These are phyloP conservation scores for Inonotus obliquus DNA, from an alignment of 1,284 basidiomycete species.

Conservation along the genomic window DNA sequence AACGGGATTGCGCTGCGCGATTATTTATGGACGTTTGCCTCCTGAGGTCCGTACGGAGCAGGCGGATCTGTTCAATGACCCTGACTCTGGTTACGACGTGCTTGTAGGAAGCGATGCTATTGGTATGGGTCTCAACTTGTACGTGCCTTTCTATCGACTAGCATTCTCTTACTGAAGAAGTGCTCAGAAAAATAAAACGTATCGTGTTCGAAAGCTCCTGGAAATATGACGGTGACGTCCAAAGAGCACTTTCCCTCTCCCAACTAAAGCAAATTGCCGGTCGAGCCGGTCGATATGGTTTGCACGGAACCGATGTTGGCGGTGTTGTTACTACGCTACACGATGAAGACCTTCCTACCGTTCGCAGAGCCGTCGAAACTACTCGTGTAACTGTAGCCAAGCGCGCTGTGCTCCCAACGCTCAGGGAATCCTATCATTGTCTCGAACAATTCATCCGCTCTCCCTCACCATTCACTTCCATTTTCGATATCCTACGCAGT, in stretches of 20 bases:
- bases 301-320: constrained; percentile 46
- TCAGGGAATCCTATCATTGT: constrained; percentile 5
- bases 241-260: constrained; percentile 61
- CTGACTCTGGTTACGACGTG: constrained; percentile 73
- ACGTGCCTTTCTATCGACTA: constrained; percentile 29
- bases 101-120: constrained; percentile 91
- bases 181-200: constrained; percentile 81
- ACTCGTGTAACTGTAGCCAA: constrained; percentile 32
- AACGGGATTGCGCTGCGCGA: constrained; percentile 76
- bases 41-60: constrained; percentile 89
- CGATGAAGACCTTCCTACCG: constrained; percentile 58
- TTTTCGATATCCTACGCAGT: constrained; percentile 8
- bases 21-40: constrained; percentile 87
- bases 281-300: constrained; percentile 88
- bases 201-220: constrained; percentile 78
- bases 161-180: background rate
- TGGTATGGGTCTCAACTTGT: constrained; percentile 97
- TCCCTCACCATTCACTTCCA: background rate
- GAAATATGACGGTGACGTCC: constrained; percentile 66
- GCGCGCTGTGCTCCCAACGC: constrained; percentile 32
- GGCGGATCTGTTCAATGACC: constrained; percentile 84
- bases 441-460: constrained; percentile 15
- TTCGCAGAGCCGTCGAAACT: constrained; percentile 43
- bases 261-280: constrained; percentile 97
- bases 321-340: constrained; percentile 73